Evolutionary conservation across 495 filamentous ascomycete species (phyloP), one percentile per base, ranked within the genome.

Genomic region (Aspergillus cavernicola): DNA sequence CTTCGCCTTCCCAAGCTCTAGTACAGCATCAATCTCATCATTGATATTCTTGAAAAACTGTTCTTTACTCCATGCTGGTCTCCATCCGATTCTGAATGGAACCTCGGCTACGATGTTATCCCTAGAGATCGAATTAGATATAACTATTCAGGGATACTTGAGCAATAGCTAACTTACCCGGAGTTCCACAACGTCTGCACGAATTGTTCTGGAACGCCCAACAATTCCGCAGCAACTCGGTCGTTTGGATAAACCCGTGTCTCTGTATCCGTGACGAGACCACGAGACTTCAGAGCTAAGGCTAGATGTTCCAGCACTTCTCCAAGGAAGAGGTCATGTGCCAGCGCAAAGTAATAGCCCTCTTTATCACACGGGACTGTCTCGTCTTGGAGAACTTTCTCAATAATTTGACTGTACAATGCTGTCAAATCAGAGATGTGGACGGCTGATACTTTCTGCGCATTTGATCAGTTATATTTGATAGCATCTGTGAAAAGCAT

Each of bases 1-100:
- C 18, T 41, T 41, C 38, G 38, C 38, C 18, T 23, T 41, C 38
- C 38, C 38, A 41, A 41, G 38, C 38, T 41, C 38, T 23, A 41
- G 38, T 24, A 11, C 38, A 22, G 38, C 38, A 41, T 41, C 38
- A 24, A 41, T 41, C 20, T 41, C 38, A 41, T 41, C 38, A 24
- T 41, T n/a, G 12, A 41, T 41, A 24, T 41, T 41, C 7, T 41
- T 8, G 38, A 41, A 41, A n/a, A 41, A 41, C 8, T 18, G 38
- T 24, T 41, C 38, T 24, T 41, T 23, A 41, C 38, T 41, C 38
- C 38, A 41, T 13, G 38, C 11, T 8, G 38, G 38, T 18, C 38
- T 6, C 38, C 38, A 41, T 22, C 38, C 38, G 20, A 41, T 22
- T 41, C 20, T 41, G 4, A 8, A 18, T 41, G 38, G 19, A 24